Percentiles rank a stretch among this genome's conserved stretches.
Evolutionary conservation across 768 basidiomycete species (phyloP).

Genomic region (Podaxis carcinomalis): DNA sequence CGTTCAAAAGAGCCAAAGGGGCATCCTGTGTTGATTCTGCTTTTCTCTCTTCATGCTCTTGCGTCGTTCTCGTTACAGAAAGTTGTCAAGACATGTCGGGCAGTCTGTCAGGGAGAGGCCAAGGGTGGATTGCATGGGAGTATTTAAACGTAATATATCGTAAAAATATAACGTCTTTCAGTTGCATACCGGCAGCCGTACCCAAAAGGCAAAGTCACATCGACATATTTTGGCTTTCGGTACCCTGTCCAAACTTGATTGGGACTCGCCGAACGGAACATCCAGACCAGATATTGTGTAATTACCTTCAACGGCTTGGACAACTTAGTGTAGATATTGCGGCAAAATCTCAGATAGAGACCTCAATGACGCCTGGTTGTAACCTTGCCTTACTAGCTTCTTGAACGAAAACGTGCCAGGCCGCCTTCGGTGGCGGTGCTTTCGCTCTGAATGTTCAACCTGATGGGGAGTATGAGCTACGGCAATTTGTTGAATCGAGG

Average conservation of each 20-base stretch:
- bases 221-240: neutral
- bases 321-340: slow-evolving; percentile 35
- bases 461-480: slow-evolving; percentile 19
- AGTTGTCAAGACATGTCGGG: neutral
- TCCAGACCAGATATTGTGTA: neutral
- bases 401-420: slow-evolving; percentile 29
- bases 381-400: slow-evolving; percentile 33
- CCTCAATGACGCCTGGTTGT: slow-evolving; percentile 30
- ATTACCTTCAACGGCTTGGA: neutral
- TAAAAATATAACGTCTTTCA: neutral
- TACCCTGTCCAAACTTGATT: neutral
- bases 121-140: neutral
- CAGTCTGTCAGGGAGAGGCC: neutral
- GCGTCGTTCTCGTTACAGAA: neutral
- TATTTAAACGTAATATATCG: neutral
- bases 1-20: neutral
- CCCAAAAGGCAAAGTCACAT: neutral
- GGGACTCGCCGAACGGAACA: neutral
- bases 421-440: slow-evolving; percentile 41
- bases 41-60: neutral
- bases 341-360: slow-evolving; percentile 54
- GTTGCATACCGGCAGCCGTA: neutral
- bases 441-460: slow-evolving; percentile 62
- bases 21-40: neutral
- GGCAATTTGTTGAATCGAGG: neutral